Evolutionary conservation across 495 filamentous ascomycete genomes (phyloP).

Genomic region (Trichocladium antarcticum): DNA sequence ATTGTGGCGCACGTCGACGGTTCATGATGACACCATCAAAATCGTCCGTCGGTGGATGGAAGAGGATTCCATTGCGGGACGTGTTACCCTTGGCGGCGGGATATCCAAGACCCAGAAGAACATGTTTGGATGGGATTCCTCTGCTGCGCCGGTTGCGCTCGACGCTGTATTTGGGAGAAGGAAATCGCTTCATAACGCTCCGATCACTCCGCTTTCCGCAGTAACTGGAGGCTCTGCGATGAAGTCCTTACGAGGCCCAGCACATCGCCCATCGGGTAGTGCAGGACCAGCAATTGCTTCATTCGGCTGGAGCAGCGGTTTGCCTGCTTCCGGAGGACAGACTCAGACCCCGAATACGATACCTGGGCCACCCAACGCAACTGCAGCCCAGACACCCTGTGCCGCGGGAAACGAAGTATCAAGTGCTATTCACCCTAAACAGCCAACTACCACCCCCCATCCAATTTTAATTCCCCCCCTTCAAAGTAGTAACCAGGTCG

Average conservation of each 20-base stretch:
- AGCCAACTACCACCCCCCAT: neutral
- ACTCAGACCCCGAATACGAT: neutral
- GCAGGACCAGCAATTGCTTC: constrained; percentile 17
- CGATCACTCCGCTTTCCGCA: neutral
- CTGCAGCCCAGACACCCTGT: neutral
- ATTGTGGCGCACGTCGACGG: constrained; percentile 41
- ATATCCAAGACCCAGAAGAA: constrained; percentile 33
- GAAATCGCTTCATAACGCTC: constrained; percentile 14
- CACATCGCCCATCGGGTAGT: constrained; percentile 15
- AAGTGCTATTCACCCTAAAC: neutral
- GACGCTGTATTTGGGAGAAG: constrained; percentile 35
- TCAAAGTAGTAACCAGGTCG: neutral
- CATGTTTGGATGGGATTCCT: constrained; percentile 46
- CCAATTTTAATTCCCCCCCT: neutral
- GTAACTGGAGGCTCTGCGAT: neutral
- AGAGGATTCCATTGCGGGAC: constrained; percentile 45
- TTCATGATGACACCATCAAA: constrained; percentile 42
- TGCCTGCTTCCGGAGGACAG: constrained; percentile 3
- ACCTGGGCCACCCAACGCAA: neutral
- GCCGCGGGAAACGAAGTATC: too few relatives aligned
- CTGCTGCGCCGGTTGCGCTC: constrained; percentile 36
- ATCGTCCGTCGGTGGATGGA: constrained; percentile 50
- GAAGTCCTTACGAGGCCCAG: constrained; percentile 4
- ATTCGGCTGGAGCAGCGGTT: constrained; percentile 30
- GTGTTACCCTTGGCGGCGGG: constrained; percentile 36